These are phyloP conservation scores for Phyllosticta citrichinensis DNA, from an alignment of 2,329 filamentous ascomycete species.

Conservation along the genomic window DNA sequence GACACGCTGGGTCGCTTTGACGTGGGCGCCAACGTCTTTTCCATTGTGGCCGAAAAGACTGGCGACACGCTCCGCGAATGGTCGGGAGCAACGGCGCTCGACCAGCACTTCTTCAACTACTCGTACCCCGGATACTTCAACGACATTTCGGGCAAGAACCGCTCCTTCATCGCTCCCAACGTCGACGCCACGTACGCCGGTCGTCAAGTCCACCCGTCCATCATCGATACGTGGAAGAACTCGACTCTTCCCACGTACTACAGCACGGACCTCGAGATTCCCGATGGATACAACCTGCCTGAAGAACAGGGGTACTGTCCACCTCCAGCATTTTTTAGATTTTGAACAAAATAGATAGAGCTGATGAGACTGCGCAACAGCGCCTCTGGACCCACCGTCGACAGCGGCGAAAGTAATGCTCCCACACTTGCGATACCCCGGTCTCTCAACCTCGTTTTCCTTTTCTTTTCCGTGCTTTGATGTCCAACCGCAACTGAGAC, in stretches of 20 bases:
- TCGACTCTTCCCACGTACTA: constrained; percentile 18
- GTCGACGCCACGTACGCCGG: constrained; percentile 18
- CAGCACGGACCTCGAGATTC: constrained; percentile 22
- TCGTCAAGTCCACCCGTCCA: constrained; percentile 18
- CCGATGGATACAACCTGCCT: constrained; percentile 25
- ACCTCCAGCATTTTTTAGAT: not conserved
- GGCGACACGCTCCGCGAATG: constrained; percentile 19
- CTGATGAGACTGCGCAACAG: not conserved
- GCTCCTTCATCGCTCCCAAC: constrained; percentile 23
- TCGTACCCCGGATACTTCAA: constrained; percentile 24
- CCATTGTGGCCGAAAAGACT: constrained; percentile 25
- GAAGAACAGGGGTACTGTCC: constrained; percentile 12
- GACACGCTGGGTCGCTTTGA: constrained; percentile 38
- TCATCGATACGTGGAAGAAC: constrained; percentile 19
- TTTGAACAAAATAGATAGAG: not conserved
- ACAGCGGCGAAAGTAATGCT: not conserved
- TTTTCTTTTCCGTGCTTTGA: not conserved
- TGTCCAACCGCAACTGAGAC: too few species aligned
- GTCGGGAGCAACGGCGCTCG: constrained; percentile 18
- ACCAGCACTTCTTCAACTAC: constrained; percentile 23
- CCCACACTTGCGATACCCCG: not conserved
- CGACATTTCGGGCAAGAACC: constrained; percentile 16
- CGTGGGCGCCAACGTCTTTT: constrained; percentile 37
- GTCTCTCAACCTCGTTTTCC: not conserved
- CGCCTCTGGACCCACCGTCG: not conserved